Conservation (phyloP, 441 rosid species). For the Croton setiger region DNA sequence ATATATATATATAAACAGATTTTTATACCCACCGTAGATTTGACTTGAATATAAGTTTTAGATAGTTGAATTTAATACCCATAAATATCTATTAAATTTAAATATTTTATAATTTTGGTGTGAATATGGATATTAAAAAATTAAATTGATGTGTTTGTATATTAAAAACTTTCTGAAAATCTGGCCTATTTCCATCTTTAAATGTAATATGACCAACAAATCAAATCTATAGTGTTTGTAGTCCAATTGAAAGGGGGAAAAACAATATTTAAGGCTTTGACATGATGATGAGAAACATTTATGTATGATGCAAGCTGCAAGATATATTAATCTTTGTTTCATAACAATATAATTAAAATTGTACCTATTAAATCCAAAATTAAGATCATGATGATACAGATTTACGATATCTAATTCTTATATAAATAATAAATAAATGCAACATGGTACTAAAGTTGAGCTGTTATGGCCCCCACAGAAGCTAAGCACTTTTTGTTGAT, state of each 20-base stretch:
- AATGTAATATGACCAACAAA: no score
- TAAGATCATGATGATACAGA: neutral
- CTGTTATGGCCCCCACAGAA: neutral
- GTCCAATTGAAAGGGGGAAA: neutral
- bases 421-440: no score
- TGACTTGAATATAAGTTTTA: no score
- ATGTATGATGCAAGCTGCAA: neutral
- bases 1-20: no score
- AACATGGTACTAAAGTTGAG: neutral
- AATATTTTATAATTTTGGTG: no score
- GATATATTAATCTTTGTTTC: neutral
- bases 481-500: neutral
- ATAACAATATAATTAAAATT: neutral
- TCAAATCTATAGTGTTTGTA: neutral
- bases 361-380: neutral
- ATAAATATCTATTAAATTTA: no score
- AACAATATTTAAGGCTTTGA: neutral
- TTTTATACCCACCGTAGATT: no score
- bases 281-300: neutral
- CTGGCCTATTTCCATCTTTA: no score
- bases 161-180: no score
- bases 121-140: no score
- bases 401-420: neutral
- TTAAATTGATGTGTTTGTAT: no score
- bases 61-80: no score